Base-by-base conservation (phyloP, 1,284 basidiomycete genomes). In the Heterobasidion parviporum region DNA sequence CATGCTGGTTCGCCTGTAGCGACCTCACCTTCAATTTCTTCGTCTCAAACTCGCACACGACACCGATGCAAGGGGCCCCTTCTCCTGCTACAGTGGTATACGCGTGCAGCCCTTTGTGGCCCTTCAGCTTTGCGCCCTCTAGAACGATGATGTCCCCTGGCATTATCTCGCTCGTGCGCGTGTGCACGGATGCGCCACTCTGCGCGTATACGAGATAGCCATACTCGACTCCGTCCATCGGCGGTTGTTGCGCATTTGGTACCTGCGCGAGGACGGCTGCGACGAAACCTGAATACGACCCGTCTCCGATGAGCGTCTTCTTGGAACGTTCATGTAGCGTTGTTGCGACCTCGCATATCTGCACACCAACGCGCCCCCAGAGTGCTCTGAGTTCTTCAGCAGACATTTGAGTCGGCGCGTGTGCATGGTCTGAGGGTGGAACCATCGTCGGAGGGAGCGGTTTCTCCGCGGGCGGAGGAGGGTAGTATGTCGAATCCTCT, bases 1-100 rank as follows among this genome's bases (percentile, higher is more conserved):
- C 86, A 63, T 85, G 83, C 68, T 85, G 83, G 68, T 87, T 87
- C 56, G 87, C 90, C 68, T 95, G 91, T 68, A 87, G 85, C 46
- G 89, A 83, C 65, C 78, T 81, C 54, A 94, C 73, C 74, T 96
- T 97, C 60, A 80, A 80, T 77, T 94, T 95, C 78, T 88, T 91
- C 59, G 74, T 71, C 64, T 95, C 94, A 65, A 86, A 89, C 62
- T 95, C 94, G 49, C 77, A 77, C 35, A 96, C 81, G 35, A 97
- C 73, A 8, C 85, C 94, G 10, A 90, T 73, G 8, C 91, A 65
- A 4, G 85, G 81, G 56, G 83, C 80, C n/a, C 74, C 70, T 2
- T 52, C 47, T 15, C 73, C 73, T n/a, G 77, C 80, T 2, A 83
- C 77, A 66, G 73, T 72, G 75, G 81, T 80, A 67, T 96, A 95